Evolutionary conservation across 305 asterid species (phyloP), one percentile per base, ranked within the genome.

Genomic region (Plantago coronopus): DNA sequence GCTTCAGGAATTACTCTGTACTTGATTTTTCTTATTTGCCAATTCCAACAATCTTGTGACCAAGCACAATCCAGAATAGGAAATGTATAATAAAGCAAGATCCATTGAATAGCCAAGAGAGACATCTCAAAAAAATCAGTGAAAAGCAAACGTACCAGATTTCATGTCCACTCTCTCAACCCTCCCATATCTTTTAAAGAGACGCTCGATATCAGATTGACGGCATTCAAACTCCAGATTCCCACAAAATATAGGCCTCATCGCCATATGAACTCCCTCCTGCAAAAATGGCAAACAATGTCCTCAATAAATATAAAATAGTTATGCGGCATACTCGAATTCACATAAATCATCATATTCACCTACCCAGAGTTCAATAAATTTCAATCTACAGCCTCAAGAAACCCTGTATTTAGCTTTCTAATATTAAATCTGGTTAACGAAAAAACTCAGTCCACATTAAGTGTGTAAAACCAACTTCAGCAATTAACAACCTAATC

Each of bases 141-240:
- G 54, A 58, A 31, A 13, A 8, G 49, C 17, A 48, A 72, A 23
- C 53, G 67, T 65, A 88, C 98, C 98, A 62, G 96, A 76, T 80
- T 91, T 91, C 89, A 91, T 74, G 72, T 91, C 98, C 66, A 91
- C 91, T 84, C 95, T 82, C 57, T 91, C 98, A 56, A 88, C 91
- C 81, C 80, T 83, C 63, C 98, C 98, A 72, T 88, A 88, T 88
- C 71, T 82, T 70, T 69, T 78, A 77, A 91, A 91, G 58, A 91
- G 94, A 2, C 91, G 87, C 74, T 91, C 96, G 9, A 91, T 73
- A 50, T 91, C 95, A 17, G 94, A 84, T 54, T 85, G 89, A 50
- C 89, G 90, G 16, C 90, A 83, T 66, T 88, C 98, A 69, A 83
- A 86, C 63, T 91, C 98, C 81, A 91, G 74, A 78, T 91, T 91